Percentiles rank a stretch among this genome's conserved stretches.
These are phyloP conservation scores for Cucurbita pepo DNA, from an alignment of 306 rosid species.

Conservation along the genomic window DNA sequence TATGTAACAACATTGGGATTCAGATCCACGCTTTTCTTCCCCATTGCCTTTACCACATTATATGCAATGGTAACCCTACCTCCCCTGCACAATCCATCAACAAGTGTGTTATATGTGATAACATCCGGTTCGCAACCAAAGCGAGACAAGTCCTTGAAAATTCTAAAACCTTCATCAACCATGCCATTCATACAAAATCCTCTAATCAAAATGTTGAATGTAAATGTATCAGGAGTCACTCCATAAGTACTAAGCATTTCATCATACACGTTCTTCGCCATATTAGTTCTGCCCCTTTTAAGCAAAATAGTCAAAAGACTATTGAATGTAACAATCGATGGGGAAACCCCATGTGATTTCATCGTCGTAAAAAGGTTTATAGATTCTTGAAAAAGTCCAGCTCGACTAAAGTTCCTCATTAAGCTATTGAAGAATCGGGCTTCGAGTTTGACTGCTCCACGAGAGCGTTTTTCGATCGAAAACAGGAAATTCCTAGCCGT, in stretches of 20 bases:
- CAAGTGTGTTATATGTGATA: constrained; percentile 58
- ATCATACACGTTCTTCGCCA: constrained; percentile 45
- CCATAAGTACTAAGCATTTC: constrained; percentile 73
- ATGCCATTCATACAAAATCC: constrained; percentile 64
- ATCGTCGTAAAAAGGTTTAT: constrained; percentile 40
- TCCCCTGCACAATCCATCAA: constrained; percentile 73
- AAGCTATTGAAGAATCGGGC: constrained; percentile 63
- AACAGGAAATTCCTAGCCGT: constrained; percentile 56
- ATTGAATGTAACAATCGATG: constrained; percentile 52
- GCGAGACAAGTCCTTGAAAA: constrained; percentile 41
- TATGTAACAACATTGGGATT: constrained; percentile 67
- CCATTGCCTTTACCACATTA: constrained; percentile 63
- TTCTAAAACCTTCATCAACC: constrained; percentile 57
- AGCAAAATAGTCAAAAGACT: constrained; percentile 43
- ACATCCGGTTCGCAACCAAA: constrained; percentile 51
- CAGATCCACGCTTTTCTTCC: constrained; percentile 38
- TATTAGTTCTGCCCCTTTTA: constrained; percentile 50
- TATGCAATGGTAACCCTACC: constrained; percentile 50
- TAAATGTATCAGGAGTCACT: constrained; percentile 40
- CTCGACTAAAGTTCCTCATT: constrained; percentile 50
- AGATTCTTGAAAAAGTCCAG: constrained; percentile 66
- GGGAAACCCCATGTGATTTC: constrained; percentile 48
- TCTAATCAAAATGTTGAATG: constrained; percentile 62
- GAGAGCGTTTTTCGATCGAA: constrained; percentile 48
- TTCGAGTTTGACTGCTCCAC: constrained; percentile 46